Conservation (phyloP, 2,329 filamentous ascomycete species). For the Aureobasidium namibiae region DNA sequence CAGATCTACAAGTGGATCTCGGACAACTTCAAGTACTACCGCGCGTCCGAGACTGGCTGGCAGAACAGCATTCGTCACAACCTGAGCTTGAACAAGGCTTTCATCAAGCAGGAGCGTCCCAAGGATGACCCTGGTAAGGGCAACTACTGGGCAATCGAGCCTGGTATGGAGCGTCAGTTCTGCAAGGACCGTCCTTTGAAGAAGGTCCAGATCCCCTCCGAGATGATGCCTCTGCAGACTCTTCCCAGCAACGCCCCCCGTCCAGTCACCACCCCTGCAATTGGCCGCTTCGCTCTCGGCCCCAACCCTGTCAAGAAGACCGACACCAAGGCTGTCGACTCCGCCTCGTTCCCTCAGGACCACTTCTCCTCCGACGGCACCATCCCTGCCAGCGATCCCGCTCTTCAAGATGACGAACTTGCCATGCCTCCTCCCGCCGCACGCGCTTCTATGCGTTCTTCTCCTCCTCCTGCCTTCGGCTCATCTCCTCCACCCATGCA, state of each 20-base stretch:
- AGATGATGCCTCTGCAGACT: slow-evolving; percentile 24
- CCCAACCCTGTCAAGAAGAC: slow-evolving; percentile 22
- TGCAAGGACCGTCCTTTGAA: slow-evolving; percentile 60
- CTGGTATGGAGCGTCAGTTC: slow-evolving; percentile 83
- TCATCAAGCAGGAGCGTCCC: slow-evolving; percentile 88
- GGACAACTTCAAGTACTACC: slow-evolving; percentile 87
- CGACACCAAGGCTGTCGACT: slow-evolving; percentile 38
- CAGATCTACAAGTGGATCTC: slow-evolving; percentile 99
- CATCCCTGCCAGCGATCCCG: slow-evolving; percentile 43
- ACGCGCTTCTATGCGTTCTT: slow-evolving; percentile 47
- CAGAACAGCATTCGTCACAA: slow-evolving; percentile 99
- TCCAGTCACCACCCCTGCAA: slow-evolving; percentile 31
- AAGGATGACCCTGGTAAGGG: slow-evolving; percentile 98
- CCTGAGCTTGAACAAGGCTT: slow-evolving; percentile 91
- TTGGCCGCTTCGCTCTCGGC: slow-evolving; percentile 28
- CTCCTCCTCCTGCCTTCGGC: slow-evolving; percentile 65
- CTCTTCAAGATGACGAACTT: slow-evolving; percentile 39
- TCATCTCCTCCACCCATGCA: slow-evolving; percentile 91
- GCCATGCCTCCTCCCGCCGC: slow-evolving; percentile 34
- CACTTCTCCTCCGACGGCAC: slow-evolving; percentile 45
- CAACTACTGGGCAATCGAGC: slow-evolving; percentile 90
- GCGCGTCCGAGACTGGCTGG: slow-evolving; percentile 78
- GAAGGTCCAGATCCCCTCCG: slow-evolving; percentile 47
- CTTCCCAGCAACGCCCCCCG: slow-evolving; percentile 19
- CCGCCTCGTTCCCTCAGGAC: slow-evolving; percentile 43